Base-by-base conservation (phyloP, 495 filamentous ascomycete species). In the Ramalina peruviana region DNA sequence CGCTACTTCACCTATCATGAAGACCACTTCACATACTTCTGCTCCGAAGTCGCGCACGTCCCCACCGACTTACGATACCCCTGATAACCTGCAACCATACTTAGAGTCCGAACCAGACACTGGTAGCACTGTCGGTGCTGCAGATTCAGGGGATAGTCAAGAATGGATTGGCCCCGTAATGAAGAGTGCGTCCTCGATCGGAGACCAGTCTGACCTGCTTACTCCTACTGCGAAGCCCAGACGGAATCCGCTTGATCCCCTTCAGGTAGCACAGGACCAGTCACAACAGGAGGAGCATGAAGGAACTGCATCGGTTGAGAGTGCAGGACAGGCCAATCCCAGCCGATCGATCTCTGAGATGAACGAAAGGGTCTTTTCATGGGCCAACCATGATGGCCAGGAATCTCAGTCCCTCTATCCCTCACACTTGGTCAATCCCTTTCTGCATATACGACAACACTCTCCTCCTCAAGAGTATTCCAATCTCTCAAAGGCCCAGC, bases 91-190 rank as follows among this genome's bases (percentile, higher is more conserved):
- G 33, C 58, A 50, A 37, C 52, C 39, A 36, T 57, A 58, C 36
- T 43, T 57, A 15, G 55, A 60, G 25, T 45, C 52, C 20, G 50
- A 49, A 19, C 40, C 48, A 30, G 57, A 59, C 46, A 43, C 36
- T n/a, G 26, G 26, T 21, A 30, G 43, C 7, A 38, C 39, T 16
- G 42, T 33, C 1, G 40, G 26, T 16, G n/a, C 11, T 17, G 9
- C 27, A 13, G 30, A 33, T 11, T 33, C 7, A 33, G 12, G 9
- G 12, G 30, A 33, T 10, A 30, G 7, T 17, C 45, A 37, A 37
- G 45, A 48, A 37, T 48, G 45, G 45, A 48, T 48, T 4, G 45
- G 45, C n/a, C 45, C 45, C 33, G 26, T 17, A 3, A 16, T 37
- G n/a, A 36, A 48, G n/a, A 37, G 25, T 2, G n/a, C 13, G 23